A percentile compares a stretch with the other conserved stretches of the same genome.
Conservation (phyloP, 1,284 basidiomycete species). For the Porodaedalea pini region DNA sequence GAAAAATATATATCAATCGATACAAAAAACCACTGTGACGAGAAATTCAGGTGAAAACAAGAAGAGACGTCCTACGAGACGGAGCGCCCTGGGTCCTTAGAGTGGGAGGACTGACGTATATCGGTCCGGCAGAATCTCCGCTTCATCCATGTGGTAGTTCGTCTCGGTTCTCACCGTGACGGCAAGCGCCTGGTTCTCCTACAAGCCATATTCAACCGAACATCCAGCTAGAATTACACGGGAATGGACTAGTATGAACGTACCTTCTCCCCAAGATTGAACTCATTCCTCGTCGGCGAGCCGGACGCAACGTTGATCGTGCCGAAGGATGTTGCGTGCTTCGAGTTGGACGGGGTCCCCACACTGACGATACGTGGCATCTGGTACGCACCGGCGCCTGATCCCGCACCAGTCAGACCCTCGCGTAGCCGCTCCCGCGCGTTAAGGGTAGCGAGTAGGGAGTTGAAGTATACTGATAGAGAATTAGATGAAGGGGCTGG, state of each 20-base stretch:
- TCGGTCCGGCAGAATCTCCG: background rate
- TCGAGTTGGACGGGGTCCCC: background rate
- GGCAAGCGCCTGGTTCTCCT: background rate
- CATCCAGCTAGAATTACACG: background rate
- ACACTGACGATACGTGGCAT: background rate
- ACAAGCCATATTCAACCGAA: background rate
- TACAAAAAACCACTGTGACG: too few relatives aligned
- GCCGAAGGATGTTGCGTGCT: background rate
- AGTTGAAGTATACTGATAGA: conserved; percentile 15
- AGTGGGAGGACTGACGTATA: background rate
- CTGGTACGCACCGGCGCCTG: background rate
- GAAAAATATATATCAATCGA: too few relatives aligned
- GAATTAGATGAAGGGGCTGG: background rate
- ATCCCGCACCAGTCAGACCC: background rate
- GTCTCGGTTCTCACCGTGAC: conserved; percentile 2
- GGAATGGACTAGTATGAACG: background rate
- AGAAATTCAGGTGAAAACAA: too few relatives aligned
- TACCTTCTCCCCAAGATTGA: background rate
- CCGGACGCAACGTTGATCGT: background rate
- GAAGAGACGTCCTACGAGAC: too few relatives aligned
- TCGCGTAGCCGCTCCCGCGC: conserved; percentile 9
- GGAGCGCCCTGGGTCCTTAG: too few relatives aligned
- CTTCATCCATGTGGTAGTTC: conserved; percentile 10
- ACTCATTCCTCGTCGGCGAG: background rate
- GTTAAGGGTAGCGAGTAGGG: conserved; percentile 13